Conservation (phyloP, 1,284 basidiomycete genomes). For the Ceratobasidium sp. region DNA sequence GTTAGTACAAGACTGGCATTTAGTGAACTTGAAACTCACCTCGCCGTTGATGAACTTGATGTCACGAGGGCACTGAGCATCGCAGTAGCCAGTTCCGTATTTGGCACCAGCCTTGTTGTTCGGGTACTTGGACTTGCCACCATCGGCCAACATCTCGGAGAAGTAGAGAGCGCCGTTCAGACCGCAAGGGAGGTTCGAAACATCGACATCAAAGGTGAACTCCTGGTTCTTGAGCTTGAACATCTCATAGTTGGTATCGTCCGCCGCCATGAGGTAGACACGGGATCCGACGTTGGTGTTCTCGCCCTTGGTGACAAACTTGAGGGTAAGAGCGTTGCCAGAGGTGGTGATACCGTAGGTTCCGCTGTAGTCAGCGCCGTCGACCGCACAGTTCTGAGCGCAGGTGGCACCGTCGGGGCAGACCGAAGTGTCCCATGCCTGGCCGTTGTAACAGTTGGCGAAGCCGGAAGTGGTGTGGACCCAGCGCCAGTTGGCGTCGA, state of each 20-base stretch:
- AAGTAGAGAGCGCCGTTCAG: too few relatives aligned
- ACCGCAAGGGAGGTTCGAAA: constrained; percentile 63
- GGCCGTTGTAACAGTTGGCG: constrained; percentile 59
- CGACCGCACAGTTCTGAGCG: constrained; percentile 61
- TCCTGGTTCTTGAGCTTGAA: constrained; percentile 63
- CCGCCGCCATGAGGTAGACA: constrained; percentile 58
- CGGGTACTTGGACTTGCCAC: constrained; percentile 57
- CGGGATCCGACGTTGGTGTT: constrained; percentile 63
- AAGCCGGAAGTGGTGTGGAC: constrained; percentile 44
- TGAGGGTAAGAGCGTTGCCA: constrained; percentile 58
- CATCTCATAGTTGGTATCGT: constrained; percentile 56
- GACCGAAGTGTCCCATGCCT: constrained; percentile 44
- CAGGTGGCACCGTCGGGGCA: constrained; percentile 58
- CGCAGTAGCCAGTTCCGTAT: constrained; percentile 65
- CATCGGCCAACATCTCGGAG: constrained; percentile 61
- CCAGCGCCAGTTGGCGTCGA: constrained; percentile 43
- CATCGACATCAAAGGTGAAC: constrained; percentile 65
- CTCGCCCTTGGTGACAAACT: constrained; percentile 56
- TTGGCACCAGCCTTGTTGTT: constrained; percentile 64
- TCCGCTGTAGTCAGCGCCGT: constrained; percentile 62
- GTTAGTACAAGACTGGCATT: too few relatives aligned
- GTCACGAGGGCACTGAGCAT: constrained; percentile 62
- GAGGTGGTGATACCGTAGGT: constrained; percentile 57
- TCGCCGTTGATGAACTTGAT: constrained; percentile 59
- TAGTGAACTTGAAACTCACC: too few relatives aligned